Conservation (phyloP, 192 early-diverging fungal species). For the Rhizophagus prolifer region DNA sequence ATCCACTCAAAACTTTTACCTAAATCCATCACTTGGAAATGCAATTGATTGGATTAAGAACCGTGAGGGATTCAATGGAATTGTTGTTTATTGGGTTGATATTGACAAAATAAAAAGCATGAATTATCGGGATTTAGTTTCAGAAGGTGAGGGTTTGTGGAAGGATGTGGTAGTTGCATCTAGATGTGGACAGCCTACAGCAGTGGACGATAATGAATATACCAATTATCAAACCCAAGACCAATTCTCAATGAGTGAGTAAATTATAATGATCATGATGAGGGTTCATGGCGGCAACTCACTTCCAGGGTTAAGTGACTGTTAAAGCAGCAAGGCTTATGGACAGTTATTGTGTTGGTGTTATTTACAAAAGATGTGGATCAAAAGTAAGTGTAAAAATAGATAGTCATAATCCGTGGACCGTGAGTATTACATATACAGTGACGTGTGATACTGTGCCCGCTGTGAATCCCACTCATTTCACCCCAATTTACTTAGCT, state of each 20-base stretch:
- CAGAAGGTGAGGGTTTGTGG: background rate
- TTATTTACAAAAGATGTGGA: no score
- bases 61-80: background rate
- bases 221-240: conserved; percentile 7
- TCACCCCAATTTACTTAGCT: no score
- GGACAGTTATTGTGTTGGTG: no score
- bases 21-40: background rate
- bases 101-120: background rate
- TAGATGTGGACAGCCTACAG: background rate
- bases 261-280: background rate
- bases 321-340: no score
- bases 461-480: no score
- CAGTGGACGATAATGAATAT: background rate
- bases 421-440: no score
- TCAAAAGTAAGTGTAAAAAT: no score
- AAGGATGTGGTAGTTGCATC: background rate
- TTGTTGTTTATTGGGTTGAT: background rate
- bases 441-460: no score
- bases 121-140: background rate
- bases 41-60: conserved; percentile 2
- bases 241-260: background rate
- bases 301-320: background rate
- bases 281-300: background rate
- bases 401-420: no score
- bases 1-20: background rate